A percentile compares a stretch with the other conserved stretches of the same genome.
These are phyloP conservation scores for Plasmopara viticola DNA, from an alignment of 352 stramenopile species.

Conservation along the genomic window DNA sequence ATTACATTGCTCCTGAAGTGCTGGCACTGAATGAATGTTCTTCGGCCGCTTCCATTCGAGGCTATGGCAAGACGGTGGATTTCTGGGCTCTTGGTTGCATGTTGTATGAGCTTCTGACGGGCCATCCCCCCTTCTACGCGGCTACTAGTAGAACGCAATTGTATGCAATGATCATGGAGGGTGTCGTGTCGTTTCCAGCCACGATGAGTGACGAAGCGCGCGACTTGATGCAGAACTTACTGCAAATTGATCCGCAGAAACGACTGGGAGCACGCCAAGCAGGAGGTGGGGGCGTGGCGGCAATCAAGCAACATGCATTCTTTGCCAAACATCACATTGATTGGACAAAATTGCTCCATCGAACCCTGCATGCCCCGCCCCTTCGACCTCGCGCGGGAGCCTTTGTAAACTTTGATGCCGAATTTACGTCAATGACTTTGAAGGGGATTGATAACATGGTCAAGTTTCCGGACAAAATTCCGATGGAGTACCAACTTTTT, in stretches of 20 bases:
- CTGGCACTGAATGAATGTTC: constrained; percentile 39
- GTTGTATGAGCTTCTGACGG: constrained; percentile 88
- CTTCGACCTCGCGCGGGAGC: constrained; percentile 59
- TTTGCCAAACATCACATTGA: constrained; percentile 58
- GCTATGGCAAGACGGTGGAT: constrained; percentile 85
- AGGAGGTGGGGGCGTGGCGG: constrained; percentile 23
- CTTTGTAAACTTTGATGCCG: constrained; percentile 79
- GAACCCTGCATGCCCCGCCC: constrained; percentile 39
- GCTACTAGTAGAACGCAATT: constrained; percentile 52
- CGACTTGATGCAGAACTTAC: constrained; percentile 45
- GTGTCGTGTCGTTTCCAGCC: constrained; percentile 38
- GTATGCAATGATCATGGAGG: constrained; percentile 55
- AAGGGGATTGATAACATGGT: constrained; percentile 64
- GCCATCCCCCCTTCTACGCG: constrained; percentile 80
- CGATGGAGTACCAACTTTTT: constrained; percentile 79
- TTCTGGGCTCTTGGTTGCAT: constrained; percentile 85
- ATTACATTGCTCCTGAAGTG: constrained; percentile 84
- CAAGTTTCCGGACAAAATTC: constrained; percentile 67
- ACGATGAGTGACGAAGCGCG: constrained; percentile 43
- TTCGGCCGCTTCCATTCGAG: constrained; percentile 25
- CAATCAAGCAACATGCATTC: constrained; percentile 62
- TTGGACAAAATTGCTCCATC: constrained; percentile 44
- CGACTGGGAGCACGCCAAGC: constrained; percentile 42
- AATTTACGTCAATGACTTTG: constrained; percentile 82
- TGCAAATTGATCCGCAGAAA: constrained; percentile 45